Conservation (phyloP, 164 flowering plant species). For the Kingdonia uniflora region DNA sequence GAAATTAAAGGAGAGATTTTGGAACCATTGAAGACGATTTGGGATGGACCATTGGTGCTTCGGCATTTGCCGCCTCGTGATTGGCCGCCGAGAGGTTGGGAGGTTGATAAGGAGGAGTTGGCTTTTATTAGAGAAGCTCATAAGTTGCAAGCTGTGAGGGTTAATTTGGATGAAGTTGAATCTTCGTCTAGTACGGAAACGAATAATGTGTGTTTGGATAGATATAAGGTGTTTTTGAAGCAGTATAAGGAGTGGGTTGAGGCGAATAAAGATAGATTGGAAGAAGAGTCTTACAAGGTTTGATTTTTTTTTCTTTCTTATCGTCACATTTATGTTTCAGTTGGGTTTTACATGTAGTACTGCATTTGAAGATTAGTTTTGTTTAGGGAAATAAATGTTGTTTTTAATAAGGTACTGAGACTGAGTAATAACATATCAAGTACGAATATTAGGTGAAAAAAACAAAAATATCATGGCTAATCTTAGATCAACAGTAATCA, state of each 20-base stretch:
- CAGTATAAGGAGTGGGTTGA: slow-evolving; percentile 89
- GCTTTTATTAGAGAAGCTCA: slow-evolving; percentile 78
- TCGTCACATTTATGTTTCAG: background rate
- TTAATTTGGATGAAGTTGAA: slow-evolving; percentile 37
- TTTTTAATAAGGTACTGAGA: too few species aligned
- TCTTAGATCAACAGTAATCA: too few species aligned
- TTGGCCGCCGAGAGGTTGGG: slow-evolving; percentile 96
- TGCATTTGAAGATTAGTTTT: too few species aligned
- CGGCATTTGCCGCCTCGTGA: slow-evolving; percentile 68
- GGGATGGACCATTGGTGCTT: slow-evolving; percentile 64
- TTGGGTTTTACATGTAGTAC: background rate
- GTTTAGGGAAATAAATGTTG: too few species aligned
- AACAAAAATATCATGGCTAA: too few species aligned
- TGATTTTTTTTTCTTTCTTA: background rate
- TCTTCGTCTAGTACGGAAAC: slow-evolving; percentile 28
- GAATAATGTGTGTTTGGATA: slow-evolving; percentile 43
- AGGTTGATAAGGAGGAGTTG: slow-evolving; percentile 66
- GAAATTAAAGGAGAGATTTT: slow-evolving; percentile 71
- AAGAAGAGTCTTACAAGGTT: slow-evolving; percentile 89
- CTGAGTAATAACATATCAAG: too few species aligned
- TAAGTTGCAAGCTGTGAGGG: slow-evolving; percentile 46
- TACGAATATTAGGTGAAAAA: too few species aligned
- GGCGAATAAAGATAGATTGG: slow-evolving; percentile 71
- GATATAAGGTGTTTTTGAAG: slow-evolving; percentile 78
- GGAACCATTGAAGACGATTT: slow-evolving; percentile 53